Conservation (phyloP, 768 basidiomycete genomes). For the Gloeophyllum trabeum region DNA sequence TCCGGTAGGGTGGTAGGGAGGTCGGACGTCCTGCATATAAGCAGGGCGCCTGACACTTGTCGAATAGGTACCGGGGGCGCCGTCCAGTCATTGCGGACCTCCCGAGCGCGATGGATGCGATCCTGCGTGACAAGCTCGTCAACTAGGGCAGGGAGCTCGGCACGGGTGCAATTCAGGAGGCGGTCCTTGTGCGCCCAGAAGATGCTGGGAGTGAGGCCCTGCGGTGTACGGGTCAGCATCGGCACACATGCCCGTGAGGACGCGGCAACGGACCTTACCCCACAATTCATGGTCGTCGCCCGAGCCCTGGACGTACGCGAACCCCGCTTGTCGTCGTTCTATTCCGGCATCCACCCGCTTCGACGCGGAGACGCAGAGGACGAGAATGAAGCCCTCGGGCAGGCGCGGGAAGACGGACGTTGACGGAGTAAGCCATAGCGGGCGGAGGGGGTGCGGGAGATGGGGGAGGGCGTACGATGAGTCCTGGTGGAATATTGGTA, state of each 20-base stretch:
- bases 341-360: conserved; percentile 48
- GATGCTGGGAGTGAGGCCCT: conserved; percentile 66
- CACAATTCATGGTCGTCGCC: conserved; percentile 94
- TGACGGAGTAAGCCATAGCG: conserved; percentile 80
- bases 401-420: conserved; percentile 39
- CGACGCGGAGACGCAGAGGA: conserved; percentile 85
- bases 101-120: too few species aligned
- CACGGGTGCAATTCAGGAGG: conserved; percentile 36
- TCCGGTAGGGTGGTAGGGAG: conserved; percentile 19
- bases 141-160: conserved; percentile 39
- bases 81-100: conserved; percentile 10
- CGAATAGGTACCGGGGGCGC: conserved; percentile 4
- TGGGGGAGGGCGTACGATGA: conserved; percentile 63
- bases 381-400: conserved; percentile 38
- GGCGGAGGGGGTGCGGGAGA: conserved; percentile 58
- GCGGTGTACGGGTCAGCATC: conserved; percentile 1
- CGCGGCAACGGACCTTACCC: conserved; percentile 57
- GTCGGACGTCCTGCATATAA: too few species aligned
- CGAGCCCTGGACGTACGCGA: conserved; percentile 84
- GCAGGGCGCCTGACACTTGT: conserved; percentile 28
- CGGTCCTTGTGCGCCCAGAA: conserved; percentile 53
- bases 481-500: conserved; percentile 30
- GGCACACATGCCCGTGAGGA: too few species aligned
- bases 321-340: conserved; percentile 57
- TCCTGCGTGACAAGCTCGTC: conserved; percentile 11